Conservation (phyloP, 768 basidiomycete genomes). For the Harrya chromipes region DNA sequence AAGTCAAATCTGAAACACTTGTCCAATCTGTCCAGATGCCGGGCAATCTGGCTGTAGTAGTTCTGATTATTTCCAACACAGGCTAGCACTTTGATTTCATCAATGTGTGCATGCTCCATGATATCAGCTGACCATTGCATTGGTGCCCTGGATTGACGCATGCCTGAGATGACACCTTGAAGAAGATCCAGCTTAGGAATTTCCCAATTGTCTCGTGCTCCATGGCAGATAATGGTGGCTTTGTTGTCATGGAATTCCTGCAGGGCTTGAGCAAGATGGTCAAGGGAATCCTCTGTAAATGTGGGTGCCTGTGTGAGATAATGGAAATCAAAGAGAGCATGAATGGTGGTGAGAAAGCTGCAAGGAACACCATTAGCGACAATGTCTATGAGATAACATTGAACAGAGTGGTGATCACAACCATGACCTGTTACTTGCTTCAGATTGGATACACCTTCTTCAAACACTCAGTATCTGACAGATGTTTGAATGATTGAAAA, state of each 20-base stretch:
- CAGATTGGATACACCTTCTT: constrained; percentile 35
- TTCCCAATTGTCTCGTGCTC: neutral
- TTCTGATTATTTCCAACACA: neutral
- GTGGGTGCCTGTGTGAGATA: constrained; percentile 35
- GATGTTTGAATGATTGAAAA: constrained; percentile 36
- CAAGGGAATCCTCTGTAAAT: constrained; percentile 33
- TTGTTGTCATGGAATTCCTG: constrained; percentile 37
- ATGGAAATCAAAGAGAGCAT: constrained; percentile 38
- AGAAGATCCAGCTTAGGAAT: neutral
- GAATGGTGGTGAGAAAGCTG: neutral
- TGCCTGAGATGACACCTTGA: neutral
- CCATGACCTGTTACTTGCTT: constrained; percentile 15
- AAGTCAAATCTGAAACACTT: neutral
- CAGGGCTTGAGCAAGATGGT: constrained; percentile 26
- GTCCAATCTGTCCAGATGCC: neutral
- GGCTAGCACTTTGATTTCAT: neutral
- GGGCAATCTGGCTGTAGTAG: neutral
- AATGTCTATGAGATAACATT: constrained; percentile 12
- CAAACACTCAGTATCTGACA: constrained; percentile 36
- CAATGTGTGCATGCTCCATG: neutral
- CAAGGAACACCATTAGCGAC: constrained; percentile 3
- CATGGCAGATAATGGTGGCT: constrained; percentile 26
- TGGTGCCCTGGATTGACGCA: constrained; percentile 9
- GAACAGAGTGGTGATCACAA: constrained; percentile 14
- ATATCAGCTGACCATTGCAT: neutral